Percentiles rank a stretch among this genome's conserved stretches.
These are phyloP conservation scores for Echeveria elegans DNA, from an alignment of 164 flowering plant species.

Conservation along the genomic window DNA sequence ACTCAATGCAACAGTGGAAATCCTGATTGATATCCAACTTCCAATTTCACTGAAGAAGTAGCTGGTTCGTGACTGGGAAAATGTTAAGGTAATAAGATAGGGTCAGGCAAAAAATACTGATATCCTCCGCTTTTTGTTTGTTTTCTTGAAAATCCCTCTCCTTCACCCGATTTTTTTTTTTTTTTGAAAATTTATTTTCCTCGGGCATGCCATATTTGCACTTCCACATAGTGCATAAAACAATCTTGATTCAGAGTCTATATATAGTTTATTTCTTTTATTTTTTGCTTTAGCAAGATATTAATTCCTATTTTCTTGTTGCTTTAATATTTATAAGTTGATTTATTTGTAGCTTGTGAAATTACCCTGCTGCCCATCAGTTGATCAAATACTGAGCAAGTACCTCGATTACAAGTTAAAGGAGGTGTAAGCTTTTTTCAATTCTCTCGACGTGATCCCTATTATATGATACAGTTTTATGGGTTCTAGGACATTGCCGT, in stretches of 20 bases:
- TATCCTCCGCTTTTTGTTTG: neutral
- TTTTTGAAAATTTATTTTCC: neutral
- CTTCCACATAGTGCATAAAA: neutral
- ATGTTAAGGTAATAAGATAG: constrained; percentile 51
- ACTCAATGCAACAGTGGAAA: constrained; percentile 40
- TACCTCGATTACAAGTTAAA: constrained; percentile 58
- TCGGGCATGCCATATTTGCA: neutral
- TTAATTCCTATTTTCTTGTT: neutral
- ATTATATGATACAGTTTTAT: no score
- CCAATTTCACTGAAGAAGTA: constrained; percentile 77
- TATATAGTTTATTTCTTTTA: neutral
- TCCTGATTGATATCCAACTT: constrained; percentile 68
- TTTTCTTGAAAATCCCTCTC: neutral
- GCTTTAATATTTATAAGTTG: neutral
- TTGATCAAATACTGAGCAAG: constrained; percentile 69
- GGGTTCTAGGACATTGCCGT: no score
- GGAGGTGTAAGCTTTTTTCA: constrained; percentile 55
- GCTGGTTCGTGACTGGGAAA: constrained; percentile 85
- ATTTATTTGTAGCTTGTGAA: constrained; percentile 57
- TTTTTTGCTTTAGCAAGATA: no score
- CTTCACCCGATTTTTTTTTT: neutral
- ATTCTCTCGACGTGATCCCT: no score
- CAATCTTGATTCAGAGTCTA: neutral
- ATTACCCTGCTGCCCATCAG: constrained; percentile 69
- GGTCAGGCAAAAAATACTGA: neutral